A percentile compares a stretch with the other conserved stretches of the same genome.
phyloP scores from a whole-genome alignment of 2,329 filamentous ascomycete species.

The Neocatenulostroma microsporum region DNA sequence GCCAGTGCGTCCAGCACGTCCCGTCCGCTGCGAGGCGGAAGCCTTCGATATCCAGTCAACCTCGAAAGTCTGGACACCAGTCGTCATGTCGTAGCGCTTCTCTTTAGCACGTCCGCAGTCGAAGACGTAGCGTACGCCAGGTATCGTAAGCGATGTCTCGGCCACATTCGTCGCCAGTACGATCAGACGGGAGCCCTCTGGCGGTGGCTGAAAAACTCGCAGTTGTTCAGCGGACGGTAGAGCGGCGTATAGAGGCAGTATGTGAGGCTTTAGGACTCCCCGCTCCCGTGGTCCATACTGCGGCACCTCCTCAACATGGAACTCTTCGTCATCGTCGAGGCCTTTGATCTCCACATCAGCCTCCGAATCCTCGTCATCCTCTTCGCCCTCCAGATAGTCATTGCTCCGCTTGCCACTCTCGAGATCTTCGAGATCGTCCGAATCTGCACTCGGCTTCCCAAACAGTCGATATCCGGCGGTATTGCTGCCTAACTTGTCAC shows the following conservation, averaged over 20 bases:
- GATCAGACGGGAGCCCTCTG: constrained; percentile 74
- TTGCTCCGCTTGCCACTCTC: constrained; percentile 62
- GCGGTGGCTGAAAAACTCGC: constrained; percentile 76
- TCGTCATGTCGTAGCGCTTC: constrained; percentile 76
- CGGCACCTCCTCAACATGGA: constrained; percentile 48
- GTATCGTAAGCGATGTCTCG: constrained; percentile 94
- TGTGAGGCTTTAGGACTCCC: constrained; percentile 63
- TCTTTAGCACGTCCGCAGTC: constrained; percentile 91
- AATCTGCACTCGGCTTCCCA: not conserved
- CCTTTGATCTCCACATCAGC: constrained; percentile 56
- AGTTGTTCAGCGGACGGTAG: constrained; percentile 86
- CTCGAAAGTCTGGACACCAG: constrained; percentile 91
- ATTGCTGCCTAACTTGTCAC: constrained; percentile 53
- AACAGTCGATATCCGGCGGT: constrained; percentile 30
- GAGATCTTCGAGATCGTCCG: constrained; percentile 11
- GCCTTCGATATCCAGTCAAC: constrained; percentile 97
- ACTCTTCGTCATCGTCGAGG: constrained; percentile 48
- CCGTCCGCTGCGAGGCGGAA: constrained; percentile 81
- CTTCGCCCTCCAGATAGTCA: constrained; percentile 34
- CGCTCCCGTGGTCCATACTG: constrained; percentile 40
- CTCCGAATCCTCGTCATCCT: constrained; percentile 45
- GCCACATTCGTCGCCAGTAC: constrained; percentile 94
- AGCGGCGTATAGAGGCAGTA: constrained; percentile 90
- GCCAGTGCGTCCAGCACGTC: constrained; percentile 89
- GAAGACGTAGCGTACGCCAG: constrained; percentile 90